Evolutionary conservation across 768 basidiomycete species (phyloP), one percentile per base, ranked within the genome.

Genomic region (Boletus sensibilis): DNA sequence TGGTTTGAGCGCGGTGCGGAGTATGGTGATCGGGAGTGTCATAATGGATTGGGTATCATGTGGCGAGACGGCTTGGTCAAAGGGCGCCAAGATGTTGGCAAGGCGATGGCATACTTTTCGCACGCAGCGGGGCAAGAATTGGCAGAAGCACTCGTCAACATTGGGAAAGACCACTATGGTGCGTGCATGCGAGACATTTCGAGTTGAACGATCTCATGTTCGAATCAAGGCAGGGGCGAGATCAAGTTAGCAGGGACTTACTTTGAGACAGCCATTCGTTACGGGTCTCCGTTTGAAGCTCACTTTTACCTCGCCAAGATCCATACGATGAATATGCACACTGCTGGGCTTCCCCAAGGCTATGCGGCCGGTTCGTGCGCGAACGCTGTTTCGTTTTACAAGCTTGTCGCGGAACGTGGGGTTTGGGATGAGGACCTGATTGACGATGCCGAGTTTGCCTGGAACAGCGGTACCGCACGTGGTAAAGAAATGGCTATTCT

Each of bases 231-330:
- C 31, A 80, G 80, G 16, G 85, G 86, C 18, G 94, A 98, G 43
- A 47, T 86, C 23, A 72, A 75, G 25, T 59, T 80, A 5, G 94
- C 95, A 0, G 82, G 78, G 1, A 79, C 82, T 1, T 86, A 86
- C 66, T 90, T 98, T 63, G 92, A 98, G 70, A 80, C 79, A 25
- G 97, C 95, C 4, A 76, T 96, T 45, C 84, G 90, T 2, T 80
- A 84, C 60, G 97, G 96, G 5, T 95, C 96, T 5, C 89, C 91
- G 1, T 94, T 96, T 56, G 95, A 99, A 68, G 90, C 95, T 1
- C 96, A 90, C 73, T 96, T 94, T 73, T 94, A 97, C 66, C 82
- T 97, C 11, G 94, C 91, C 23, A 82, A 87, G 60, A 86, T 97
- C 14, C 85, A 97, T 58, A 80, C 87, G 29, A 67, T 77, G 29